A percentile compares a stretch with the other conserved stretches of the same genome.
These are phyloP conservation scores for Pseudogymnoascus sp. DNA, from an alignment of 2,329 filamentous ascomycete species.

Conservation along the genomic window DNA sequence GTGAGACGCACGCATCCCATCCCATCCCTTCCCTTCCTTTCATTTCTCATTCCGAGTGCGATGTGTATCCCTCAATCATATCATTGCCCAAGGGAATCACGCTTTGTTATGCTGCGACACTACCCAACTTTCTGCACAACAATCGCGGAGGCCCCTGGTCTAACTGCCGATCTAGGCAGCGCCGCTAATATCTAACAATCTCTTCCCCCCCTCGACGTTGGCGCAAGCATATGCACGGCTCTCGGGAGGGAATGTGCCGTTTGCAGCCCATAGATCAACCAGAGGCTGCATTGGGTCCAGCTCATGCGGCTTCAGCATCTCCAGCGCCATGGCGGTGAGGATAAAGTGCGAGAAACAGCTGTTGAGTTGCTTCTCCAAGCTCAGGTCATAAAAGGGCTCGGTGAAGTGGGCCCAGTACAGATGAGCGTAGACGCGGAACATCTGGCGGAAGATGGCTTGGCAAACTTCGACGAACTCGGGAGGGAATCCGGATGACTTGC, in stretches of 20 bases:
- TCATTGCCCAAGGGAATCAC: background rate
- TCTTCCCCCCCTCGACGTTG: slow-evolving; percentile 51
- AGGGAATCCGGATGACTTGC: slow-evolving; percentile 88
- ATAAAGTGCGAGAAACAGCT: slow-evolving; percentile 83
- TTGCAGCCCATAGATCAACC: slow-evolving; percentile 83
- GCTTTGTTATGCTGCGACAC: slow-evolving; percentile 3
- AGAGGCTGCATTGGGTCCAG: slow-evolving; percentile 93
- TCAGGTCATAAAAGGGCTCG: slow-evolving; percentile 75
- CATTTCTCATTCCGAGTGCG: slow-evolving; percentile 7
- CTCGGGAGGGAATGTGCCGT: slow-evolving; percentile 75
- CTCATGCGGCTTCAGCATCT: slow-evolving; percentile 80
- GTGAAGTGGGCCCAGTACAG: slow-evolving; percentile 95
- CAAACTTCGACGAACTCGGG: slow-evolving; percentile 82
- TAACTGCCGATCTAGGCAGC: background rate
- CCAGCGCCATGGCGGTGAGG: slow-evolving; percentile 68
- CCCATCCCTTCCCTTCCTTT: background rate
- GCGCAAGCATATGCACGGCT: slow-evolving; percentile 59
- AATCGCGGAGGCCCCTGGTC: background rate
- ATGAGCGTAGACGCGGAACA: slow-evolving; percentile 97
- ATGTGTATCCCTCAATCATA: slow-evolving; percentile 2
- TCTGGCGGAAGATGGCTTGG: slow-evolving; percentile 91
- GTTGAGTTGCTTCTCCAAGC: slow-evolving; percentile 72
- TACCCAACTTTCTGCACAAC: background rate
- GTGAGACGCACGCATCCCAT: slow-evolving; percentile 4
- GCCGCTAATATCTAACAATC: slow-evolving; percentile 38